Evolutionary conservation across 495 filamentous ascomycete genomes (phyloP).

Genomic region (Podospora sp.): DNA sequence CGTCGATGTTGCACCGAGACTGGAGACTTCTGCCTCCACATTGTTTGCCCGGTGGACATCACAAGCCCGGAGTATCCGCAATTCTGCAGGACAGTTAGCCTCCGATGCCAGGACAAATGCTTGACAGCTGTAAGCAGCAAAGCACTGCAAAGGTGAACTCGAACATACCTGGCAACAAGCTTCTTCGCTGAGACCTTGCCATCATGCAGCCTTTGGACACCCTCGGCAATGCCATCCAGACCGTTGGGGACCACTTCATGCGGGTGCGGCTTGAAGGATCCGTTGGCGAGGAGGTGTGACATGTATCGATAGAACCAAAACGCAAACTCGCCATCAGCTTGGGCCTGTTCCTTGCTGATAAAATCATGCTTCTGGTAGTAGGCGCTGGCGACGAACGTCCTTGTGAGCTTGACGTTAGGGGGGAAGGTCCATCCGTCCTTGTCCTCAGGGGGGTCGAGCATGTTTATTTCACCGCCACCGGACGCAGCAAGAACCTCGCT

Average conservation of each 20-base stretch:
- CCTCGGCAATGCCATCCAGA: conserved; percentile 36
- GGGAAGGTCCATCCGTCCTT: conserved; percentile 27
- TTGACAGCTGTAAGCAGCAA: no score
- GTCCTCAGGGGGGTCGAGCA: conserved; percentile 32
- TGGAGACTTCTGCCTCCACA: background rate
- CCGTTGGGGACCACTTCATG: conserved; percentile 38
- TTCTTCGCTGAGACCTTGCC: conserved; percentile 45
- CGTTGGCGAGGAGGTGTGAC: conserved; percentile 34
- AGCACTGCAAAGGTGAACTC: conserved; percentile 2
- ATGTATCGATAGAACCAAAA: conserved; percentile 40
- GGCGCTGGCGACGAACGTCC: conserved; percentile 23
- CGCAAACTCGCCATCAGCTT: conserved; percentile 41
- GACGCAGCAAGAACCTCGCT: conserved; percentile 26
- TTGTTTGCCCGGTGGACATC: background rate
- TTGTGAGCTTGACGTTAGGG: conserved; percentile 19
- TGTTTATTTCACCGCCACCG: conserved; percentile 29
- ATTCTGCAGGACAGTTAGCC: conserved; percentile 12
- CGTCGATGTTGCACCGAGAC: background rate
- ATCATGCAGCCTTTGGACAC: conserved; percentile 36
- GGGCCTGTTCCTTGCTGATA: conserved; percentile 23
- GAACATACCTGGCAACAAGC: conserved; percentile 38
- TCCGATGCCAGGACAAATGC: no score
- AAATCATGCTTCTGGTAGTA: conserved; percentile 22
- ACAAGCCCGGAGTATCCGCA: conserved; percentile 18
- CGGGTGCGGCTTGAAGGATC: conserved; percentile 41